Conservation (phyloP, 140 eudicot species). For the Senecio squalidus region DNA sequence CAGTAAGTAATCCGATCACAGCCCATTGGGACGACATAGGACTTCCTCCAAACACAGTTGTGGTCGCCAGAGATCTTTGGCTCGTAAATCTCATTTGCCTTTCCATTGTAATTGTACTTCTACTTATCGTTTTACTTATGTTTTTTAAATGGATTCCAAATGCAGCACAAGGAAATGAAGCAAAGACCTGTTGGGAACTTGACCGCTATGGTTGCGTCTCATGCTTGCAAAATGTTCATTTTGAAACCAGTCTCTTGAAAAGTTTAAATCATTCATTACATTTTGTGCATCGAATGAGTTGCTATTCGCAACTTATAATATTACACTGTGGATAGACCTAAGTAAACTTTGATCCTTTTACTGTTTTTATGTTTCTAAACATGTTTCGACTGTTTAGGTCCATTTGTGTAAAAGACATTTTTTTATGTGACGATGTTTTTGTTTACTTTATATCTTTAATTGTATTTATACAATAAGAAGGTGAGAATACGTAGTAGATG, state of each 20-base stretch:
- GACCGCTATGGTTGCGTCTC: constrained; percentile 51
- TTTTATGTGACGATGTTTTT: too few relatives aligned
- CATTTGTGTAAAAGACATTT: too few relatives aligned
- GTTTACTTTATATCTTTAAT: too few relatives aligned
- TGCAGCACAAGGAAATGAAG: constrained; percentile 72
- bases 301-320: constrained; percentile 1
- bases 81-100: constrained; percentile 38
- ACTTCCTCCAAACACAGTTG: constrained; percentile 46
- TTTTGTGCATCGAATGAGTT: not conserved
- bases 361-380: too few relatives aligned
- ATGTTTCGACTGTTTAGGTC: too few relatives aligned
- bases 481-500: too few relatives aligned
- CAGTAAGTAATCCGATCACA: constrained; percentile 27
- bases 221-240: constrained; percentile 81
- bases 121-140: not conserved
- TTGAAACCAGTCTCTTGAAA: constrained; percentile 48
- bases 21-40: constrained; percentile 95
- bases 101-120: not conserved
- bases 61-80: constrained; percentile 77
- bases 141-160: not conserved
- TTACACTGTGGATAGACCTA: too few relatives aligned
- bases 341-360: too few relatives aligned
- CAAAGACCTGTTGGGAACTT: constrained; percentile 37
- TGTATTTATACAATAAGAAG: too few relatives aligned
- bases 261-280: not conserved